Evolutionary conservation across 108 stramenopile genomes (phyloP), one percentile per base, ranked within the genome.

Genomic region (Aurantiochytrium sp.): DNA sequence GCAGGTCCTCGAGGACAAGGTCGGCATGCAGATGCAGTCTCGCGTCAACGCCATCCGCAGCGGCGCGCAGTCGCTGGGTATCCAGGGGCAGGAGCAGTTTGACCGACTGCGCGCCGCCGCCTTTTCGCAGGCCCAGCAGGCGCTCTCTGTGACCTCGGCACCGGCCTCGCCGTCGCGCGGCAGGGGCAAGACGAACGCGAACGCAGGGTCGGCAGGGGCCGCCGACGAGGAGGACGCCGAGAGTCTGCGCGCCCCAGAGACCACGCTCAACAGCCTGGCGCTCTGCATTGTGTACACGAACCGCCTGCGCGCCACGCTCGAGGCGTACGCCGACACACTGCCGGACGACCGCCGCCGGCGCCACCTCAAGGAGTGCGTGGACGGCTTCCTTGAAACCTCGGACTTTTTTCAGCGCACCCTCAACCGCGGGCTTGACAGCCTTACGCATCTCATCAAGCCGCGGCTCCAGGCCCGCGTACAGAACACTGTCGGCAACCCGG

Each of bases 271-370:
- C 45, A 81, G 73, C 32, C 42, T 48, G 36, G 30, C 42, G 19
- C 4, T 81, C 19, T 81, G 73, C 45, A 81, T 81, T 81, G 27
- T 81, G 8, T 81, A 81, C 73, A 81, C 73, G 1, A 81, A 81
- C 24, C 39, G 45, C 19, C 30, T 81, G 73, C 73, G 73, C 45
- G 73, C 45, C n/a, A 48, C 39, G 24, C 73, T 81, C 12, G 73
- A 81, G 39, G 42, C 39, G 1, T 48, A 81, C 24, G 73, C 73
- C 6, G 73, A 81, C 42, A 22, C 42, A 12, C 39, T 81, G n/a
- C 73, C 39, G 12, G 73, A 81, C 45, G 73, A 81, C 19, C 73
- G 73, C 12, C 39, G 45, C 19, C 73, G 73, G 6, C 73, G 45
- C 73, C 39, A 48, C 27, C 42, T 81, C 27, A 81, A 81, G 73